Base-by-base conservation (phyloP, 1,284 basidiomycete genomes). In the Sporisorium exsertum region DNA sequence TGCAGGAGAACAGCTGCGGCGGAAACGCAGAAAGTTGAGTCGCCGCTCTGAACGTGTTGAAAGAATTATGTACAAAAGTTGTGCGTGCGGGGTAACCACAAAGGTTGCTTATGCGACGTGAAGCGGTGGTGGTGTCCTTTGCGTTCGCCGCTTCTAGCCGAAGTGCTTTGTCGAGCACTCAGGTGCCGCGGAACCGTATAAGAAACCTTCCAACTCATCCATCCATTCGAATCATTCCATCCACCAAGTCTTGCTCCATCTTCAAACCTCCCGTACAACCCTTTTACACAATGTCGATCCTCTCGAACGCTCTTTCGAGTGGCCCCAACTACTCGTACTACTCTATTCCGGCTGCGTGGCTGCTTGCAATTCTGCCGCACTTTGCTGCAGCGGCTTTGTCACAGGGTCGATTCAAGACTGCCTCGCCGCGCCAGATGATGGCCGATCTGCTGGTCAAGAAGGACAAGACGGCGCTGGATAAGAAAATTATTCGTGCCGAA, bases 401-500 rank as follows among this genome's bases (percentile, higher is more conserved):
- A 20, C 55, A 64, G 32, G 69, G 57, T 5, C 46, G 45, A 15
- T 76, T 76, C 45, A 76, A 64, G 58, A 72, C 72, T 37, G 20
- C 52, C 0, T 18, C 51, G 3, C 73, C 73, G 13, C 67, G 73
- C 35, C 73, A 76, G 65, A 6, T 72, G 57, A 45, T 76, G 16
- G 60, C 66, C 49, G 68, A 76, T 24, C 54, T 76, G 20, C 7
- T 71, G 53, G 61, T 64, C 8, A 76, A 76, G 62, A 71, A 71
- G 61, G 46, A 54, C 64, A 76, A 76, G 65, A 72, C 73, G 7
- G 58, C 24, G 15, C 13, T 33, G 27, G 73, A 76, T 46, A 51
- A 62, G 55, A 76, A 68, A 52, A 64, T 68, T n/a, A 67, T 76
- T 16, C 64, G 73, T 18, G 73, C 73, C n/a, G 73, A 76, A 47